Evolutionary conservation across 441 rosid genomes (phyloP).

Genomic region (Syzygium syzygioides): DNA sequence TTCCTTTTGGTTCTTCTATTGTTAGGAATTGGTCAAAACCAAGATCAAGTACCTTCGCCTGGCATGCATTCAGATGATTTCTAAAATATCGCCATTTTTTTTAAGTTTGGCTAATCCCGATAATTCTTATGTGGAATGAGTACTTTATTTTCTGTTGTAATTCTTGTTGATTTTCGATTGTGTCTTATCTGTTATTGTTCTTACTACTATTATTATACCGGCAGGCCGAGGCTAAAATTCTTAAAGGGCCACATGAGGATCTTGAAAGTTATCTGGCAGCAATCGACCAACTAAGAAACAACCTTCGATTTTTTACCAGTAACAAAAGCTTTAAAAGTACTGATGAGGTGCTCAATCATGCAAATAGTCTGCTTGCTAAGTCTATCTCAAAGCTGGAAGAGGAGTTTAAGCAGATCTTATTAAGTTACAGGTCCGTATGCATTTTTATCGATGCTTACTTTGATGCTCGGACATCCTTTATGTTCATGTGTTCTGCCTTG

Average conservation of each 20-base stretch:
- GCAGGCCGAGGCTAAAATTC: conserved; percentile 91
- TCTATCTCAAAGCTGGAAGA: conserved; percentile 93
- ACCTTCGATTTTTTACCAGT: conserved; percentile 58
- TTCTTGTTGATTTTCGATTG: not conserved
- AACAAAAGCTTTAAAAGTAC: conserved; percentile 64
- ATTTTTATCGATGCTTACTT: not conserved
- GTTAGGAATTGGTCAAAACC: not conserved
- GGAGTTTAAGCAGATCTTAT: conserved; percentile 80
- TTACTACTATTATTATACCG: conserved; percentile 16
- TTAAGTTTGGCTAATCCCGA: not conserved
- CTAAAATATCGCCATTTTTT: not conserved
- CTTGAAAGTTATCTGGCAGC: conserved; percentile 88
- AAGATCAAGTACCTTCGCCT: not conserved
- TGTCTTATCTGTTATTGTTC: conserved; percentile 2
- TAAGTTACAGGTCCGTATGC: conserved; percentile 65
- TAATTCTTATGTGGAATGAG: not conserved
- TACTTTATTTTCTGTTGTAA: not conserved
- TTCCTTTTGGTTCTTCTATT: not conserved
- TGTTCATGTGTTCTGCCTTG: not conserved
- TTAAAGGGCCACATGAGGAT: conserved; percentile 90
- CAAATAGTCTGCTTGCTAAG: conserved; percentile 73
- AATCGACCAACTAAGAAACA: conserved; percentile 75
- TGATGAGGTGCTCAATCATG: conserved; percentile 61
- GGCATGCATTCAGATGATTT: not conserved
- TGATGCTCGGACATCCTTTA: not conserved